phyloP scores from a whole-genome alignment of 371 early-diverging fungal species.

The Mucor velutinosus region DNA sequence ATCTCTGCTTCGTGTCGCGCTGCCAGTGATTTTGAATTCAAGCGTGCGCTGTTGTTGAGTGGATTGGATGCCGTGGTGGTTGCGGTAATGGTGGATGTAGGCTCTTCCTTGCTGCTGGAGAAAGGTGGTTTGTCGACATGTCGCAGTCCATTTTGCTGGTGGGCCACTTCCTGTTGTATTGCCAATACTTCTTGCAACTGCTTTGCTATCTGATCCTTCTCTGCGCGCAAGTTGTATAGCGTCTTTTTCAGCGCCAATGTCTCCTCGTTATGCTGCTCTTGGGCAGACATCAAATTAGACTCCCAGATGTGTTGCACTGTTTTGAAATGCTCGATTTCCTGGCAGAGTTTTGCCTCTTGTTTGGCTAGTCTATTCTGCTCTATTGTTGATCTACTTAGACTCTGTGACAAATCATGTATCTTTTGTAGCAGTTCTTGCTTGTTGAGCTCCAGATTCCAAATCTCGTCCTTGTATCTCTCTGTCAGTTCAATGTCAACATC shows the following conservation, averaged over 20 bases:
- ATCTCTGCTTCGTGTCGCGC: background rate
- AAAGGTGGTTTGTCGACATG: background rate
- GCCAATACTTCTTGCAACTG: background rate
- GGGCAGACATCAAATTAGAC: background rate
- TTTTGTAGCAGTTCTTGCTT: conserved; percentile 23
- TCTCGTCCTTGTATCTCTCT: conserved; percentile 26
- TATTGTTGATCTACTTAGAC: background rate
- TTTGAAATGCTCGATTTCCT: conserved; percentile 15
- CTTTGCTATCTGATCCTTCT: conserved; percentile 1
- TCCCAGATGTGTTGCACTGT: background rate
- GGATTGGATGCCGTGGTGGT: background rate
- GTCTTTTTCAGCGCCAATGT: background rate
- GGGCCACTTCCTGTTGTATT: background rate
- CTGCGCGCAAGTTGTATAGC: background rate
- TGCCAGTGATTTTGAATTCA: background rate
- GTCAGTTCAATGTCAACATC: background rate
- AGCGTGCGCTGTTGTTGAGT: background rate
- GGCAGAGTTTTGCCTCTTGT: background rate
- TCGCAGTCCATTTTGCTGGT: background rate
- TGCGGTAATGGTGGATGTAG: background rate
- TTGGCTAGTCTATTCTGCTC: background rate
- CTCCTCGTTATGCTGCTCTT: conserved; percentile 10
- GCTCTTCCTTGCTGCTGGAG: background rate
- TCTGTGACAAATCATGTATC: background rate
- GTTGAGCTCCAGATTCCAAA: conserved; percentile 22